phyloP scores from a whole-genome alignment of 2,329 filamentous ascomycete species.

The Penicillium corylophilum region DNA sequence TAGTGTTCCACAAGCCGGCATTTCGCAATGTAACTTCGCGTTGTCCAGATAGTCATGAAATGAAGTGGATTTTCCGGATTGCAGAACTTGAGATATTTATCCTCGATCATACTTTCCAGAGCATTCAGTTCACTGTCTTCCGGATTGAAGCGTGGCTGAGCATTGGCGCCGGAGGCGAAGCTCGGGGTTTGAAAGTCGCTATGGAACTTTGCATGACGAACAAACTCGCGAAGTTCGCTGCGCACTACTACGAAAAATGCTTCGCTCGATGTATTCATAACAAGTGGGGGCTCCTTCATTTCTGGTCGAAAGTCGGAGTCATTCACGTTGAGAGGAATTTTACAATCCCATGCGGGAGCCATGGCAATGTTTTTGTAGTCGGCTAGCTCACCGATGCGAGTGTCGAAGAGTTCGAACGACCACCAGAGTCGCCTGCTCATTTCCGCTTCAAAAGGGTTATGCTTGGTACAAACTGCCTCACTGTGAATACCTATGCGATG shows the following conservation, averaged over 20 bases:
- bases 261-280: slow-evolving; percentile 8
- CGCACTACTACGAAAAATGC: slow-evolving; percentile 13
- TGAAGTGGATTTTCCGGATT: slow-evolving; percentile 45
- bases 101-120: slow-evolving; percentile 46
- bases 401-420: slow-evolving; percentile 68
- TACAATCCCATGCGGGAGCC: slow-evolving; percentile 47
- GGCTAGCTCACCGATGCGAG: slow-evolving; percentile 66
- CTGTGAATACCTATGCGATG: slow-evolving; percentile 68
- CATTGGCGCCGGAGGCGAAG: slow-evolving; percentile 33
- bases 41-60: slow-evolving; percentile 50
- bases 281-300: slow-evolving; percentile 34
- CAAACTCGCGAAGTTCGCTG: slow-evolving; percentile 12
- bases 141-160: slow-evolving; percentile 12
- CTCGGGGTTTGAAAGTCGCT: slow-evolving; percentile 49
- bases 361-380: slow-evolving; percentile 45
- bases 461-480: slow-evolving; percentile 53
- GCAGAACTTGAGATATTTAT: slow-evolving; percentile 47
- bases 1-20: slow-evolving; percentile 53
- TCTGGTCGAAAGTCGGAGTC: slow-evolving; percentile 42
- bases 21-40: slow-evolving; percentile 50
- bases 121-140: slow-evolving; percentile 30
- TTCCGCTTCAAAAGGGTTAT: slow-evolving; percentile 60
- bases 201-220: slow-evolving; percentile 32
- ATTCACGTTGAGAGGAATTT: slow-evolving; percentile 43
- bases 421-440: slow-evolving; percentile 73